phyloP scores from a whole-genome alignment of 352 stramenopile species.

The Globisporangium emineosum region DNA sequence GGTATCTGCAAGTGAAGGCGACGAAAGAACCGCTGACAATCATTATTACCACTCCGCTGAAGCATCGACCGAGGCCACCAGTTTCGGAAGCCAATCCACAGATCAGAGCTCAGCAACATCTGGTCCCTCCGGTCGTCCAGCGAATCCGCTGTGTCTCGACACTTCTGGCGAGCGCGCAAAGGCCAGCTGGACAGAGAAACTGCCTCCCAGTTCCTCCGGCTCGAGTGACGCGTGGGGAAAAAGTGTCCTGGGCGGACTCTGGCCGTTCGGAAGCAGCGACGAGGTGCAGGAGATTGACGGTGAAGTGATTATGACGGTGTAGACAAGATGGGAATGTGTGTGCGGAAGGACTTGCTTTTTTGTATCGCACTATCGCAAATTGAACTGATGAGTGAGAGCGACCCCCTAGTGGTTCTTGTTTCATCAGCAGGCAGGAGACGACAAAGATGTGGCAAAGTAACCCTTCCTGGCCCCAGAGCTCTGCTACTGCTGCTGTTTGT shows the following conservation, averaged over 20 bases:
- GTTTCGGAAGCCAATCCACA: neutral
- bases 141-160: slow-evolving; percentile 10
- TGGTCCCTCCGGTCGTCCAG: neutral
- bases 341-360: slow-evolving; percentile 9
- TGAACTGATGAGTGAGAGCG: slow-evolving; percentile 2
- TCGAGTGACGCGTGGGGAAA: slow-evolving; percentile 36
- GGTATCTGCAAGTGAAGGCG: neutral
- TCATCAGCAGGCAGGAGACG: slow-evolving; percentile 4
- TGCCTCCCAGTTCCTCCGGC: slow-evolving; percentile 5
- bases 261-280: slow-evolving; percentile 33
- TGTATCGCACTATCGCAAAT: neutral
- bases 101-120: neutral
- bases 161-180: neutral
- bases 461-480: neutral
- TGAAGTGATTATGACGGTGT: slow-evolving; percentile 84
- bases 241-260: slow-evolving; percentile 46
- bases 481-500: slow-evolving; percentile 52
- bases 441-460: neutral
- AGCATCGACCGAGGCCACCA: neutral
- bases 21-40: neutral
- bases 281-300: slow-evolving; percentile 43
- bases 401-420: neutral
- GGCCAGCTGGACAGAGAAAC: slow-evolving; percentile 30
- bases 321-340: slow-evolving; percentile 19
- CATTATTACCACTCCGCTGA: neutral